These are phyloP conservation scores for Starmerella khaoyaiensis DNA, from an alignment of 805 yeast genomes.

Conservation along the genomic window DNA sequence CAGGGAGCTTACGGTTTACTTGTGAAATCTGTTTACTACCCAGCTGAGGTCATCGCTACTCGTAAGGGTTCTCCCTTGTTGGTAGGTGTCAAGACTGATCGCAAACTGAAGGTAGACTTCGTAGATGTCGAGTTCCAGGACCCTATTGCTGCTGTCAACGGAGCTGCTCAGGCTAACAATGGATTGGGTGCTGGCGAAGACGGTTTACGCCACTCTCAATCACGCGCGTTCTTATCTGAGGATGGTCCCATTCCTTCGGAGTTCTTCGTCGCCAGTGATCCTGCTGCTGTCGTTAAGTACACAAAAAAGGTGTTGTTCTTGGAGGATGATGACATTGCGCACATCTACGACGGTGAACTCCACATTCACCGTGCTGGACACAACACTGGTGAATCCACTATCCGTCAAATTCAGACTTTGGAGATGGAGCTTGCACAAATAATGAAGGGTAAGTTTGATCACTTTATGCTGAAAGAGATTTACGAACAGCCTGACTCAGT, in stretches of 20 bases:
- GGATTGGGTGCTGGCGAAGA: constrained; percentile 36
- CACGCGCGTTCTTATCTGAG: constrained; percentile 92
- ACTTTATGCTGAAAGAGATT: constrained; percentile 98
- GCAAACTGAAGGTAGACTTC: constrained; percentile 89
- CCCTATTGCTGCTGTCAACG: constrained; percentile 19
- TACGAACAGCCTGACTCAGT: constrained; percentile 98
- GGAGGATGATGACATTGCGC: constrained; percentile 98
- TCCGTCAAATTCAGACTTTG: constrained; percentile 89
- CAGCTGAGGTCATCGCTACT: constrained; percentile 91
- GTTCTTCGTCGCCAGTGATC: constrained; percentile 91
- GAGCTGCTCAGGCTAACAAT: constrained; percentile 20
- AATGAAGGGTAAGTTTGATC: constrained; percentile 93
- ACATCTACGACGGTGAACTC: constrained; percentile 92
- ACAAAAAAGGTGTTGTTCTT: constrained; percentile 92
- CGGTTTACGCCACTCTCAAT: constrained; percentile 75
- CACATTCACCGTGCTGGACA: constrained; percentile 94
- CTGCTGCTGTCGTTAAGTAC: constrained; percentile 91
- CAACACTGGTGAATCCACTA: constrained; percentile 71
- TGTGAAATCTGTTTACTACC: constrained; percentile 83
- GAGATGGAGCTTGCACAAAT: constrained; percentile 95
- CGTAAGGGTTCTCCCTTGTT: constrained; percentile 96
- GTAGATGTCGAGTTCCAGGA: constrained; percentile 97
- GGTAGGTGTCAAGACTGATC: constrained; percentile 90
- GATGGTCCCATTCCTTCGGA: constrained; percentile 94
- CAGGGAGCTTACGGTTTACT: constrained; percentile 97